These are phyloP conservation scores for Nemania sp. DNA, from an alignment of 2,329 filamentous ascomycete species.

Conservation along the genomic window DNA sequence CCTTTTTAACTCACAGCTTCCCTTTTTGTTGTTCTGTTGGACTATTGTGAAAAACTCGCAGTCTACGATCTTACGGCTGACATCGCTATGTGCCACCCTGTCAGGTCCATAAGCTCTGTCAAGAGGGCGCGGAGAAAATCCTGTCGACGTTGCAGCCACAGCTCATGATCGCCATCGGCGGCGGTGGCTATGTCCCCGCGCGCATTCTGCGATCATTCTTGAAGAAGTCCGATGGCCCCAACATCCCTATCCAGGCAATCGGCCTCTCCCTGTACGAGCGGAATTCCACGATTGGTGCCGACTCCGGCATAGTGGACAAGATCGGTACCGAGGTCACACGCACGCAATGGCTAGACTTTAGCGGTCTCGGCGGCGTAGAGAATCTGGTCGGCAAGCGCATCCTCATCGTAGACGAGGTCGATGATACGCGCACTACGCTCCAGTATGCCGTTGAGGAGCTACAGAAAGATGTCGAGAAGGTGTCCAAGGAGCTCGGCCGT, in stretches of 20 bases:
- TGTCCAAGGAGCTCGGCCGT: slow-evolving; percentile 72
- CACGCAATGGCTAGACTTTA: slow-evolving; percentile 97
- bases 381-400: slow-evolving; percentile 82
- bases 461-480: slow-evolving; percentile 85
- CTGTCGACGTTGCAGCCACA: slow-evolving; percentile 86
- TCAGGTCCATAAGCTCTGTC: slow-evolving; percentile 96
- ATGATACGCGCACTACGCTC: slow-evolving; percentile 78
- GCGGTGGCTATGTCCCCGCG: slow-evolving; percentile 94
- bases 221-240: slow-evolving; percentile 81
- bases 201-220: slow-evolving; percentile 97
- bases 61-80: slow-evolving; percentile 16
- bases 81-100: slow-evolving; percentile 20
- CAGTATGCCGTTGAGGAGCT: slow-evolving; percentile 80
- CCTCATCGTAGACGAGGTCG: slow-evolving; percentile 83
- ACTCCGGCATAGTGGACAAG: slow-evolving; percentile 63
- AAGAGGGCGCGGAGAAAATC: slow-evolving; percentile 79
- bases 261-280: slow-evolving; percentile 95
- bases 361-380: slow-evolving; percentile 66
- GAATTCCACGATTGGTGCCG: slow-evolving; percentile 61
- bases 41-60: no score
- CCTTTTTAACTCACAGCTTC: no score
- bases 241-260: slow-evolving; percentile 99
- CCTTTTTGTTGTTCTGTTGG: no score
- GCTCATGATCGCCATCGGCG: slow-evolving; percentile 97
- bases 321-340: slow-evolving; percentile 93